Evolutionary conservation across 1,284 basidiomycete genomes (phyloP).

Genomic region (Xanthoconium separans): DNA sequence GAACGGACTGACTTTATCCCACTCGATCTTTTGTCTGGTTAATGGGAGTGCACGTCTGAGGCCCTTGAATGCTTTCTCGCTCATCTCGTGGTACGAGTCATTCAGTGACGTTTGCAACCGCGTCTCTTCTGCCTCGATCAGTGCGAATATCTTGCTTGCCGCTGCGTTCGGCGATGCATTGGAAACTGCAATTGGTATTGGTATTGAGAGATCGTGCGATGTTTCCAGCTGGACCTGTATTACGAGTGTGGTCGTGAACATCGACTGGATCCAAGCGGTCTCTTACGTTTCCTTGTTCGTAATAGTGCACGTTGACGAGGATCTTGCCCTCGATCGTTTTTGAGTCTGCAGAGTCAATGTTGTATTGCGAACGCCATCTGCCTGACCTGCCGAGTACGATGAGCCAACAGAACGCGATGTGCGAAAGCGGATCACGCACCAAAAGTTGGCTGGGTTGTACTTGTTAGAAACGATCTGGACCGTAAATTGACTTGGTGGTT

Average conservation of each 20-base stretch:
- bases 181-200: slow-evolving; percentile 57
- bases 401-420: not conserved
- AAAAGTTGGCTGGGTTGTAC: slow-evolving; percentile 90
- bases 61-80: slow-evolving; percentile 89
- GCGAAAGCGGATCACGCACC: slow-evolving; percentile 44
- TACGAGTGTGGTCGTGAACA: slow-evolving; percentile 1
- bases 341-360: slow-evolving; percentile 51
- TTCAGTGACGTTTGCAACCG: slow-evolving; percentile 76
- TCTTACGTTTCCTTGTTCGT: slow-evolving; percentile 91
- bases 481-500: slow-evolving; percentile 51
- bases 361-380: slow-evolving; percentile 85
- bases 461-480: slow-evolving; percentile 90
- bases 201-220: slow-evolving; percentile 63
- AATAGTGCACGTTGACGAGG: slow-evolving; percentile 89
- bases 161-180: slow-evolving; percentile 53
- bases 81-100: slow-evolving; percentile 81
- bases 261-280: slow-evolving; percentile 20
- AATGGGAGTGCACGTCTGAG: slow-evolving; percentile 85
- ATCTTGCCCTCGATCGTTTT: slow-evolving; percentile 64
- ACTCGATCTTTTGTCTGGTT: slow-evolving; percentile 91
- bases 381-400: slow-evolving; percentile 66
- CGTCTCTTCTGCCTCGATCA: slow-evolving; percentile 78
- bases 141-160: slow-evolving; percentile 73
- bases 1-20: slow-evolving; percentile 77
- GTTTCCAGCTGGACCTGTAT: slow-evolving; percentile 84